Percentiles rank a stretch among this genome's conserved stretches.
Evolutionary conservation across 306 rosid species (phyloP).

Genomic region (Cicer chorassanicum): DNA sequence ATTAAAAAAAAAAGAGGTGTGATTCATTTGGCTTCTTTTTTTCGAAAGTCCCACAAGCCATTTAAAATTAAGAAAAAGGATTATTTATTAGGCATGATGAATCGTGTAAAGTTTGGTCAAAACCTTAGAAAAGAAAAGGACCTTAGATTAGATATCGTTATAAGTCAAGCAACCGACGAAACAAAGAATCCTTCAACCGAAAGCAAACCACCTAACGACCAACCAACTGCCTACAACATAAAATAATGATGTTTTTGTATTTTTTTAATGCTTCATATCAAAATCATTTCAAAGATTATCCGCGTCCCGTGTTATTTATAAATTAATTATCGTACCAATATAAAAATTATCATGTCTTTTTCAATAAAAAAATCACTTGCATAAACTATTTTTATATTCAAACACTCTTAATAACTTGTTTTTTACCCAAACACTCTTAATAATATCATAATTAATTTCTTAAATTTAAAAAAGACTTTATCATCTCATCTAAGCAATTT

Average conservation of each 20-base stretch:
- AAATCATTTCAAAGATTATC: slow-evolving; percentile 23
- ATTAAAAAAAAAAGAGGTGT: slow-evolving; percentile 32
- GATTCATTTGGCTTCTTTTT: slow-evolving; percentile 45
- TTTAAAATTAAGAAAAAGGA: neutral
- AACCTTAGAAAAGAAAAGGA: slow-evolving; percentile 49
- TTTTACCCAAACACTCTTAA: no score
- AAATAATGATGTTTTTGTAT: slow-evolving; percentile 4
- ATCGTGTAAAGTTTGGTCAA: slow-evolving; percentile 53
- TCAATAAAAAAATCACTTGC: slow-evolving; percentile 4
- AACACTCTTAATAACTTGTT: neutral
- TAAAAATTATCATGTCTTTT: neutral
- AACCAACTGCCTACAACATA: slow-evolving; percentile 57
- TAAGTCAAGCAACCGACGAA: slow-evolving; percentile 59
- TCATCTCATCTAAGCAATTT: no score
- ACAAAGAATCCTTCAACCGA: slow-evolving; percentile 60
- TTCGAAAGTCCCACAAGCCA: slow-evolving; percentile 52
- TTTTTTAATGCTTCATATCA: neutral
- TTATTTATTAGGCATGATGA: slow-evolving; percentile 6
- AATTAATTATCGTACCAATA: no score
- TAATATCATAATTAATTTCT: no score
- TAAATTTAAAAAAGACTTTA: no score
- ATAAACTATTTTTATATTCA: neutral
- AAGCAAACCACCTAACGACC: slow-evolving; percentile 74
- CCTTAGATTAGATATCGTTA: slow-evolving; percentile 36
- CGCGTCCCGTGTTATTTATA: neutral